These are phyloP conservation scores for Populus hybrid DNA, from an alignment of 441 rosid genomes.

Conservation along the genomic window DNA sequence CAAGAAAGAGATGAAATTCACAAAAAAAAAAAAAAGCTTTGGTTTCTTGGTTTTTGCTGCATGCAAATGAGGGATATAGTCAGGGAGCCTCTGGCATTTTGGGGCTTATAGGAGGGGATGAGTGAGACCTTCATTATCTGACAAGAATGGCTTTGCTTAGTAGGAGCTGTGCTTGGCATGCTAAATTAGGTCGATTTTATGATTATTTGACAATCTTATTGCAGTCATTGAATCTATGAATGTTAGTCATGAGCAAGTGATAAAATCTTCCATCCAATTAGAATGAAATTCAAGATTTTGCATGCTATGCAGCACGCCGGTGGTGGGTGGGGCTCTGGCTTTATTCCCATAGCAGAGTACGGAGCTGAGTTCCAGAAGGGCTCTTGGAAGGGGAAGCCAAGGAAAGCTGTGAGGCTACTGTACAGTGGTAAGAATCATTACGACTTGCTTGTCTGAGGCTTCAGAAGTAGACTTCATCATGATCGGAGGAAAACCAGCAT, in stretches of 20 bases:
- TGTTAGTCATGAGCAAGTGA: not conserved
- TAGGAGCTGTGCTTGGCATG: not conserved
- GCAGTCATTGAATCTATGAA: not conserved
- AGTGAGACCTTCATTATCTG: not conserved
- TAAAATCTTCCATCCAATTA: not conserved
- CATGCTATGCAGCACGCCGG: constrained; percentile 46
- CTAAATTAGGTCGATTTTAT: not conserved
- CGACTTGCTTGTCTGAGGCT: constrained; percentile 67
- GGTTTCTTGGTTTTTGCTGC: not conserved
- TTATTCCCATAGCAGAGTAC: constrained; percentile 79
- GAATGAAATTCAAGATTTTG: not conserved
- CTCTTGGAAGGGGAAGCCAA: constrained; percentile 45
- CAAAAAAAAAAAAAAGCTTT: not conserved
- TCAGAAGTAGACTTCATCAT: not conserved
- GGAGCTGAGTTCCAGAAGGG: constrained; percentile 66
- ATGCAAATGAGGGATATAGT: not conserved
- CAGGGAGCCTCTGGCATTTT: not conserved
- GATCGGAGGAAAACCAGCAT: not conserved
- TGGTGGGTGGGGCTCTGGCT: constrained; percentile 63
- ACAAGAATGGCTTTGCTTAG: not conserved
- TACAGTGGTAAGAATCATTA: constrained; percentile 87
- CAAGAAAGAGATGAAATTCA: not conserved
- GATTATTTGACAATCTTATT: not conserved
- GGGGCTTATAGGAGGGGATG: not conserved
- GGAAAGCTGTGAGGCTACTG: constrained; percentile 72